Evolutionary conservation across 345 rosid species (phyloP), one percentile per base, ranked within the genome.

Genomic region (Eutrema yunnanense): DNA sequence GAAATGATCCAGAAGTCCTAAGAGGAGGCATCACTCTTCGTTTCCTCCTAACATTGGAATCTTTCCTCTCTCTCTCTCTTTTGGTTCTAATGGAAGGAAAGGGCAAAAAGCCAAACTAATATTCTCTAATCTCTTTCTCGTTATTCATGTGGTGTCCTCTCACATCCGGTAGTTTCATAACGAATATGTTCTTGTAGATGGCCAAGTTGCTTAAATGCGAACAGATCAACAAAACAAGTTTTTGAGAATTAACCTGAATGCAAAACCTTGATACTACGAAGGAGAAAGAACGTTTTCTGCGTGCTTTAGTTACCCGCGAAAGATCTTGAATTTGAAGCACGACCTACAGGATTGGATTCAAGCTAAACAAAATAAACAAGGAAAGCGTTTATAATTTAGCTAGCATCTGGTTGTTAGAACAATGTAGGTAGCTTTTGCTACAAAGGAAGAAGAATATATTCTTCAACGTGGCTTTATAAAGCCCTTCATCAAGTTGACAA

Each of bases 91-190:
- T 67, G 60, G 46, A 58, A 58, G 38, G 7, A 62, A 72, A 22
- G 26, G 48, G 55, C 29, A 36, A 40, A 74, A 67, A 67, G 41
- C 62, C 54, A 67, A 67, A 59, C 29, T 61, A n/a, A 36, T 75
- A 68, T 75, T 75, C 79, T 75, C 46, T 2, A 4, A 37, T 54
- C 60, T 37, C 43, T 29, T 43, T 38, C 41, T 71, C 11, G 53
- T 65, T 69, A 75, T 75, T 75, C 79, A 59, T 75, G 41, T 53
- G 74, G 74, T 75, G 79, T 75, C 79, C 57, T 75, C 34, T 75
- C 70, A 62, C 74, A 62, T 69, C 79, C 50, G 6, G 10, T 61
- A 11, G 79, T 53, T 69, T 54, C 74, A 61, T 53, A 44, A 62
- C 58, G 79, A 75, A 69, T 75, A 53, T 67, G 51, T 75, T 75